Base-by-base conservation (phyloP, 306 rosid species). In the Leucaena leucocephala region DNA sequence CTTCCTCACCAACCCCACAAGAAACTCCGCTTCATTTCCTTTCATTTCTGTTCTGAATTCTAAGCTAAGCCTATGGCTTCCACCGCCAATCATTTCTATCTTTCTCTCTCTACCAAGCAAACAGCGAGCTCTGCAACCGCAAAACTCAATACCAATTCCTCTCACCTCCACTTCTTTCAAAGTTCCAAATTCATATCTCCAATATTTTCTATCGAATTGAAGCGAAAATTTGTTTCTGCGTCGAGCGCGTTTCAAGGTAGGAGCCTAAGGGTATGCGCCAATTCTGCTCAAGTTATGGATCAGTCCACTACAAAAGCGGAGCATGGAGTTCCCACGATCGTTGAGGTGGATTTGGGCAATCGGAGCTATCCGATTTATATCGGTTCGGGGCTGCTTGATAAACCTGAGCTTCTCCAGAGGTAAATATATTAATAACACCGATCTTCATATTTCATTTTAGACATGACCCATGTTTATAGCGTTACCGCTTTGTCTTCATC, bases 361-460 rank as follows among this genome's bases (percentile, higher is more conserved):
- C 94, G 98, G 78, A 94, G 97, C 84, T 94, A 95, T 63, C 98
- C 98, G 54, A 95, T 95, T 85, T 92, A 92, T 33, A 92, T 95
- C 46, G 98, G 97, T 68, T 87, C 98, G 73, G 91, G 96, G 5
- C 88, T 95, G 50, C 98, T 92, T 1, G 68, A 91, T 49, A 75
- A 86, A 76, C 97, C 97, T 7, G 82, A 93, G 21, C 89, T 89
- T 74, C 93, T 93, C 10, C 97, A 91, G 67, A 91, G 90, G 98
- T 92, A 69, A 10, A 49, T 8, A 42, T n/a, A 50, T 35, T 19
- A 3, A 5, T 8, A 43, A 72, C 10, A 1, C 4, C 21, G 3
- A 11, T 3, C 21, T 57, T 55, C 16, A 3, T 39, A 74, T 52
- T 9, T 52, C 22, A 39, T 55, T 58, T 34, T 27, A n/a, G 2